phyloP scores from a whole-genome alignment of 345 rosid genomes.

The Turritis glabra region DNA sequence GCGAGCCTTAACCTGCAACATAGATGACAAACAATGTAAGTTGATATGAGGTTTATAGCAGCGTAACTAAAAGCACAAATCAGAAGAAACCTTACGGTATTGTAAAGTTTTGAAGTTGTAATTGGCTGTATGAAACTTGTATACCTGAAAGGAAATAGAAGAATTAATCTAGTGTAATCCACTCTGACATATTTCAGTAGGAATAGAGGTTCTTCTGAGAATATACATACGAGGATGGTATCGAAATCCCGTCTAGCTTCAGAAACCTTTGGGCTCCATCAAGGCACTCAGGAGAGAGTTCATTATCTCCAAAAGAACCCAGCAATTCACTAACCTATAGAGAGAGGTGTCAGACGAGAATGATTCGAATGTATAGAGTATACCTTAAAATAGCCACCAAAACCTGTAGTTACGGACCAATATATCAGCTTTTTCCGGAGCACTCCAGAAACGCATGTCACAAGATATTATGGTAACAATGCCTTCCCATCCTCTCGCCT shows the following conservation, averaged over 20 bases:
- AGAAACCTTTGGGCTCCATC: too few species aligned
- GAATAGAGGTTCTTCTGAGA: too few species aligned
- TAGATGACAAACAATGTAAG: slow-evolving; percentile 1
- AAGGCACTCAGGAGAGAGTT: too few species aligned
- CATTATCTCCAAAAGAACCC: too few species aligned
- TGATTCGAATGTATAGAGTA: slow-evolving; percentile 13
- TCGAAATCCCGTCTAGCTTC: too few species aligned
- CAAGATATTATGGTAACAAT: slow-evolving; percentile 75
- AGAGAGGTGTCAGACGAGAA: neutral
- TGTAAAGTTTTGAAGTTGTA: too few species aligned
- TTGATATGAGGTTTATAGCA: neutral
- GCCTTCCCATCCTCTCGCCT: slow-evolving; percentile 58
- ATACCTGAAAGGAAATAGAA: too few species aligned
- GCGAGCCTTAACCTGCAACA: slow-evolving; percentile 61
- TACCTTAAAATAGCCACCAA: neutral
- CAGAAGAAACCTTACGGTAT: neutral
- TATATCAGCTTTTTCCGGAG: slow-evolving; percentile 95
- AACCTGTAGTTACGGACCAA: slow-evolving; percentile 50
- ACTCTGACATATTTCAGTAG: too few species aligned
- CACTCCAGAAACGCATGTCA: slow-evolving; percentile 96
- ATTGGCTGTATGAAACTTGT: too few species aligned
- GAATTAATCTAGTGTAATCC: too few species aligned
- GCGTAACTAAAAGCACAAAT: neutral
- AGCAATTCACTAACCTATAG: too few species aligned
- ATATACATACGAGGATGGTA: too few species aligned